Evolutionary conservation across 2,329 filamentous ascomycete genomes (phyloP), one percentile per base, ranked within the genome.

Genomic region (Penicillium sp.): DNA sequence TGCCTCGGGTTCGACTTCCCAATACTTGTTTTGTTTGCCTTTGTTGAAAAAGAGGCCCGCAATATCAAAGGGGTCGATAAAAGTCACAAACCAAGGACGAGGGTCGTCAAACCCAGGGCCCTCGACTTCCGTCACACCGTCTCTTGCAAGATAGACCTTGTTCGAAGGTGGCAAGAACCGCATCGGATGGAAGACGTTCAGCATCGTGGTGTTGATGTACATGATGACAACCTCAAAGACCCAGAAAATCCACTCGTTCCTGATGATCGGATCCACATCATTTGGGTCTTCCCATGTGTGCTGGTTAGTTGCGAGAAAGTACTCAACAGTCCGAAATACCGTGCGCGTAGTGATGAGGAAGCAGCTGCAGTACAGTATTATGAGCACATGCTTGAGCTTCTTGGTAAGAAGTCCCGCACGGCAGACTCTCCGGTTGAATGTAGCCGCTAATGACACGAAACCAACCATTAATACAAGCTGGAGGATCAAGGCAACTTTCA

Each of bases 301-400:
- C 61, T 75, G 57, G 47, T 69, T 72, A 1, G 73, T 70, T 1
- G 70, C 70, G 7, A 64, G 68, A 64, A 81, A 80, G 57, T 82
- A 84, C 61, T 86, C 82, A 21, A 85, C 81, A 0, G 83, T 79
- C 5, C 85, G 83, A 62, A 82, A 86, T 57, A 85, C 81, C 21
- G 76, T 70, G 56, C 72, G 73, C 60, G 77, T 66, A 7, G 71
- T 75, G 48, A 75, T 75, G 46, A 86, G 78, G 3, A 72, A 68
- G 41, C 80, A 83, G 57, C 81, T 84, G 54, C 64, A 72, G 58
- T 84, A 85, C 17, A 86, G 74, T 23, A 82, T 76, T 31, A 75
- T 74, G 19, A 84, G 72, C 0, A 74, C 63, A 9, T 64, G 65
- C 51, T 73, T 78, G 5, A 85, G 68, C 6, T 83, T 82, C 13